A percentile compares a stretch with the other conserved stretches of the same genome.
phyloP scores from a whole-genome alignment of 805 yeast genomes.

The Hanseniaspora pseudoguilliermondii region DNA sequence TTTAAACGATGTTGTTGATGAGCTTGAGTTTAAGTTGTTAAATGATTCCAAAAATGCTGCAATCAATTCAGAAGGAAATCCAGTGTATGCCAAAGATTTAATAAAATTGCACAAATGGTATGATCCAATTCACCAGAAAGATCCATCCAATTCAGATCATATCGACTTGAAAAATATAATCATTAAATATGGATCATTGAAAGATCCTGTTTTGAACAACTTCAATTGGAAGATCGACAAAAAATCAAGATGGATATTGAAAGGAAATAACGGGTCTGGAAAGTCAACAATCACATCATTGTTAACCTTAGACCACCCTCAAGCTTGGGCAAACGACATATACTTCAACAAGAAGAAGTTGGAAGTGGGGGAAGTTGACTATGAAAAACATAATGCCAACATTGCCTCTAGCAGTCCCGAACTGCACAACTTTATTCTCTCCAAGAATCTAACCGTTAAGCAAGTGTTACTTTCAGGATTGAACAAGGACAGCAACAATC shows the following conservation, averaged over 20 bases:
- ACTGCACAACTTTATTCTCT: slow-evolving; percentile 75
- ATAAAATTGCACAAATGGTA: slow-evolving; percentile 20
- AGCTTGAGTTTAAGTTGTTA: slow-evolving; percentile 17
- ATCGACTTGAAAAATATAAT: slow-evolving; percentile 50
- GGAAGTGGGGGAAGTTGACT: slow-evolving; percentile 59
- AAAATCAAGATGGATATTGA: slow-evolving; percentile 79
- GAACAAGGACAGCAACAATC: slow-evolving; percentile 41
- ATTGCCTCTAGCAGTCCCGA: slow-evolving; percentile 91
- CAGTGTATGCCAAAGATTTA: slow-evolving; percentile 18
- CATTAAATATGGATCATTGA: slow-evolving; percentile 43
- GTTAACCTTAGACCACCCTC: slow-evolving; percentile 91
- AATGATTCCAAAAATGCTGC: not conserved
- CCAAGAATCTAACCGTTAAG: slow-evolving; percentile 33
- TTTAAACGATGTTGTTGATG: slow-evolving; percentile 19
- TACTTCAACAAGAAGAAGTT: slow-evolving; percentile 52
- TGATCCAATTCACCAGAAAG: slow-evolving; percentile 5
- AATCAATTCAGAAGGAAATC: not conserved
- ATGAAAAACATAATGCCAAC: slow-evolving; percentile 61
- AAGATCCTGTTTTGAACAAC: slow-evolving; percentile 43
- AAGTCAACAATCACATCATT: slow-evolving; percentile 78
- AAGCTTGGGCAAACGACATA: slow-evolving; percentile 73
- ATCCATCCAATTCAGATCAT: slow-evolving; percentile 4
- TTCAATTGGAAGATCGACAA: slow-evolving; percentile 52
- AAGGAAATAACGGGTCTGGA: slow-evolving; percentile 88
- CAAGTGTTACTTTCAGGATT: slow-evolving; percentile 63